Percentiles rank a stretch among this genome's conserved stretches.
Conservation (phyloP, 1,284 basidiomycete species). For the Laetiporus sulphureus region DNA sequence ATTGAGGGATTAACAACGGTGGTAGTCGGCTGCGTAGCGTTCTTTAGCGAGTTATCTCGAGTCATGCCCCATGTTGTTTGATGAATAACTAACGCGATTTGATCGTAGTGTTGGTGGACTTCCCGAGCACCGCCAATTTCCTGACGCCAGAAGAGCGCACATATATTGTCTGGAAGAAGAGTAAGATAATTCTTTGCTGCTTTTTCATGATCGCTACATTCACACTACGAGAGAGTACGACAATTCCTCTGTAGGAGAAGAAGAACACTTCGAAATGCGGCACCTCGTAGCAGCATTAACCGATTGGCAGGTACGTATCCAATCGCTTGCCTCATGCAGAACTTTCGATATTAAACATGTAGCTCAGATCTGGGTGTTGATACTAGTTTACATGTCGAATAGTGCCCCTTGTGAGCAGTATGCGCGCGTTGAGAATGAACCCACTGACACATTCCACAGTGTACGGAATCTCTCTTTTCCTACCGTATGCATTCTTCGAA, state of each 20-base stretch:
- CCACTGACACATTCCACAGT: conserved; percentile 19
- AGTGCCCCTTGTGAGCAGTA: conserved; percentile 49
- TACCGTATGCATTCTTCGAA: conserved; percentile 61
- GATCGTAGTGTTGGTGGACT: conserved; percentile 45
- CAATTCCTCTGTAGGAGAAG: conserved; percentile 60
- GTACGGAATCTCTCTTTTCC: conserved; percentile 57
- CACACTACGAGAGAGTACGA: conserved; percentile 44
- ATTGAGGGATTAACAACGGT: conserved; percentile 50
- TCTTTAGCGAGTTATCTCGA: conserved; percentile 30
- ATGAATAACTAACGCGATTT: background rate
- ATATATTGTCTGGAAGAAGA: conserved; percentile 58
- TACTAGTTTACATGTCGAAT: conserved; percentile 56
- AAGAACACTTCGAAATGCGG: conserved; percentile 47
- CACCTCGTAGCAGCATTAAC: conserved; percentile 47
- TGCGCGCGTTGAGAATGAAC: background rate
- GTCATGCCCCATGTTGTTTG: background rate
- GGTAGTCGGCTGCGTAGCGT: conserved; percentile 36
- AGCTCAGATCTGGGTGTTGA: conserved; percentile 45
- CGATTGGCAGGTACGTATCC: conserved; percentile 57
- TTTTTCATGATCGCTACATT: background rate
- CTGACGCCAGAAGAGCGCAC: conserved; percentile 53
- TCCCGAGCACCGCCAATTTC: conserved; percentile 50
- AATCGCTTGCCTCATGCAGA: no score
- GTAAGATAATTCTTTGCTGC: conserved; percentile 25
- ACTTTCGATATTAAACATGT: no score